Base-by-base conservation (phyloP, 2,329 filamentous ascomycete species). In the Pseudocercospora vitis region DNA sequence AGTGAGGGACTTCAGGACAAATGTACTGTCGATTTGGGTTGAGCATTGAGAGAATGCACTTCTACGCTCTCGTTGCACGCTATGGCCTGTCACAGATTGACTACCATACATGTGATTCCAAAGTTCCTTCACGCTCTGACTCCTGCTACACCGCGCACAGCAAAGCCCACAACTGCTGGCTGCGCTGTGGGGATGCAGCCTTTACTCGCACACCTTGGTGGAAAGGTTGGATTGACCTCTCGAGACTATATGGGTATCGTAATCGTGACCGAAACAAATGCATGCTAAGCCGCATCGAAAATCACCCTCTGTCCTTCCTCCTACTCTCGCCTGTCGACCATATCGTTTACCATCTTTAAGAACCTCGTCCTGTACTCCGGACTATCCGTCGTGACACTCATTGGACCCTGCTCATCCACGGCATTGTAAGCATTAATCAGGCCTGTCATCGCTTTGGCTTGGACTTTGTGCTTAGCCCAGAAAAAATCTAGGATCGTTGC, bases 401-500 rank as follows among this genome's bases (percentile, higher is more conserved):
- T 91, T 0, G 82, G 85, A 0, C 86, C 86, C 61, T 86, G 78
- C 2, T 78, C 73, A 26, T 81, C 82, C 23, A 89, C 73, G 9
- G 78, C 63, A 62, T 89, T 89, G 50, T 68, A 70, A 9, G 62
- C 60, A 18, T 63, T 67, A 54, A 90, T 80, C 29, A 89, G 68
- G 0, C 80, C 78, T 0, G 86, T 88, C 79, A 89, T 81, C 1
- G 81, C 75, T 67, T 79, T 81, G 0, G 87, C 82, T 50, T 82
- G 84, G 0, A 84, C 63, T 60, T 85, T 86, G 69, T 89, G 85
- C 70, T 86, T 88, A 0, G 85, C 82, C 87, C 87, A 90, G 74
- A 90, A 89, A 71, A 91, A 90, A 68, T 90, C 87, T 28, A 90
- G 74, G 11, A 90, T 71, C 0, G 85, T 79, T 3, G 80, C 84